phyloP scores from a whole-genome alignment of 1,284 basidiomycete genomes.

The Trichosporon sp. region DNA sequence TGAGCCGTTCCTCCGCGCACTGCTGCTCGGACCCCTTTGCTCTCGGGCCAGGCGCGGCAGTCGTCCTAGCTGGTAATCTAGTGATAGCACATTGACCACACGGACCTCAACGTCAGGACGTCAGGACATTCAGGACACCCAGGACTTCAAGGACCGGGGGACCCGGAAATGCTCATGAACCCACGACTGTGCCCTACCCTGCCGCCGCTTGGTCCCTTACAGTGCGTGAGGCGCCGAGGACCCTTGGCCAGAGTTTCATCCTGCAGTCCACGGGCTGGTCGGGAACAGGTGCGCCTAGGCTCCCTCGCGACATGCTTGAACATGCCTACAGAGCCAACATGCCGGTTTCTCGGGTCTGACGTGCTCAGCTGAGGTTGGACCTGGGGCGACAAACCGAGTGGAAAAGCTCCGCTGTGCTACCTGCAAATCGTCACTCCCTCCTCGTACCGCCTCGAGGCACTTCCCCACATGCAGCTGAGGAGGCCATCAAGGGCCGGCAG shows the following conservation, averaged over 20 bases:
- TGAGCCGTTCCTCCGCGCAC: background rate
- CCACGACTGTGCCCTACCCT: background rate
- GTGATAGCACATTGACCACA: background rate
- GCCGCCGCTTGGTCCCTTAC: background rate
- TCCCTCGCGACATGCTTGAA: background rate
- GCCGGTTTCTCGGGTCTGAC: background rate
- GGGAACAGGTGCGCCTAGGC: background rate
- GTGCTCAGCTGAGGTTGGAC: background rate
- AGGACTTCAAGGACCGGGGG: constrained; percentile 1
- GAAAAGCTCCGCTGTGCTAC: no score
- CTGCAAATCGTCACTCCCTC: no score
- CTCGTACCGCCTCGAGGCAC: background rate
- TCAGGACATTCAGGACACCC: background rate
- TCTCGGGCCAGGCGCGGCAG: background rate
- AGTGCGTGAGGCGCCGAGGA: background rate
- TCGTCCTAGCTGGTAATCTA: background rate
- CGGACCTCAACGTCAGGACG: background rate
- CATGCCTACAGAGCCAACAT: background rate
- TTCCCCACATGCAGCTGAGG: background rate
- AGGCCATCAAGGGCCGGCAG: no score
- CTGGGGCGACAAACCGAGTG: no score
- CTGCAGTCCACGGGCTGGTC: background rate
- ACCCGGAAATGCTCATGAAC: constrained; percentile 11
- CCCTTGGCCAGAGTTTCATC: background rate
- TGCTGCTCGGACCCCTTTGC: background rate